These are phyloP conservation scores for Penicillium paxilli DNA, from an alignment of 495 filamentous ascomycete genomes.

Conservation along the genomic window DNA sequence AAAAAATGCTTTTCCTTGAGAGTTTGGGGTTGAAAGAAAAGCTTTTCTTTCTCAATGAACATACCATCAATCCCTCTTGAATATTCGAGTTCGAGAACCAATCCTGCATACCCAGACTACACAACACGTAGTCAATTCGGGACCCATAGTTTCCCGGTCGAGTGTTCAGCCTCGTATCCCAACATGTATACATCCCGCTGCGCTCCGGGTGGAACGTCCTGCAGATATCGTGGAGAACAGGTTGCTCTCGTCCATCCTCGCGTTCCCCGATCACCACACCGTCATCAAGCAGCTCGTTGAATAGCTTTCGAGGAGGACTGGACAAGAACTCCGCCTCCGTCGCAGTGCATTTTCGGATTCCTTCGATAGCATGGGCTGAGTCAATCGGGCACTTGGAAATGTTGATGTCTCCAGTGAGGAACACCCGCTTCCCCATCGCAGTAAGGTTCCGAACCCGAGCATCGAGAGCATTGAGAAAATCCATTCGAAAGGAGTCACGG, in stretches of 20 bases:
- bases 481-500: constrained; percentile 79
- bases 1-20: too few relatives aligned
- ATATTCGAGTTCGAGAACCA: constrained; percentile 92
- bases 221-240: constrained; percentile 84
- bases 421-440: constrained; percentile 75
- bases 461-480: constrained; percentile 78
- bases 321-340: constrained; percentile 70
- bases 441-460: constrained; percentile 79
- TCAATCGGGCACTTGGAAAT: constrained; percentile 76
- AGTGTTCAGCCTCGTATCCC: constrained; percentile 84
- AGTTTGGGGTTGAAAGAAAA: too few relatives aligned
- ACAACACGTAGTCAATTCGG: constrained; percentile 91
- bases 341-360: constrained; percentile 66
- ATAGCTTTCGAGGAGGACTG: constrained; percentile 70
- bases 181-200: constrained; percentile 93
- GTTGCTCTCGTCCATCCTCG: constrained; percentile 70
- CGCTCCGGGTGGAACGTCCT: constrained; percentile 77
- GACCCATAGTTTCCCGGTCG: constrained; percentile 89
- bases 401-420: constrained; percentile 89
- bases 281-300: constrained; percentile 79
- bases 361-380: constrained; percentile 66
- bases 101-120: constrained; percentile 72
- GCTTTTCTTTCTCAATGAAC: neutral
- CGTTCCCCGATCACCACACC: constrained; percentile 69
- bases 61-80: constrained; percentile 87